phyloP scores from a whole-genome alignment of 176 grass and related monocot genomes.

The Avena atlantica region DNA sequence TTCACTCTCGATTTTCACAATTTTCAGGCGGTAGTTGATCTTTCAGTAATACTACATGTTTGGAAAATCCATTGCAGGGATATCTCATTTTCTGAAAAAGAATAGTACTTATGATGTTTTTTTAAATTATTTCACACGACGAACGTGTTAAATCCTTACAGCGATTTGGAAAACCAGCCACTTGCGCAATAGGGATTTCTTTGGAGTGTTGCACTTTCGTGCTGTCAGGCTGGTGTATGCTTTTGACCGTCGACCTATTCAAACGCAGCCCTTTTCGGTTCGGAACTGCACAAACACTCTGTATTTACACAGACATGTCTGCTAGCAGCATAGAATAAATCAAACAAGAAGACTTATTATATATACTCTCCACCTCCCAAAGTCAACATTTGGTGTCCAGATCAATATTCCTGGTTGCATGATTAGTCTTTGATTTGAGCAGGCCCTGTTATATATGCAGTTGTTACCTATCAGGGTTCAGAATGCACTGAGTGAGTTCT shows the following conservation, averaged over 20 bases:
- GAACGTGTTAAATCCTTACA: background rate
- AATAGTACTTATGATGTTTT: no score
- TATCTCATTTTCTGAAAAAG: no score
- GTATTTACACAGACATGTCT: background rate
- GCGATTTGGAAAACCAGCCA: background rate
- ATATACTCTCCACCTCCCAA: background rate
- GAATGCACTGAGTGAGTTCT: background rate
- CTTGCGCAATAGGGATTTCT: background rate
- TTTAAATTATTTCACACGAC: no score
- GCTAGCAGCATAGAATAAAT: background rate
- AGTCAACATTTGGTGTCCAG: conserved; percentile 7
- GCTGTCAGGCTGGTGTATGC: background rate
- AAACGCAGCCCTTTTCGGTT: background rate
- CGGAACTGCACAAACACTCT: background rate
- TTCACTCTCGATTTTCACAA: background rate
- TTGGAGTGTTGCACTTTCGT: conserved; percentile 10
- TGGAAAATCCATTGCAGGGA: no score
- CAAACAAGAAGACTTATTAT: background rate
- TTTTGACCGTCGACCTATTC: conserved; percentile 8
- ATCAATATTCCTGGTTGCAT: background rate
- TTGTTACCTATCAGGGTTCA: background rate
- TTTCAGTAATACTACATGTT: no score
- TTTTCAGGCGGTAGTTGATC: no score
- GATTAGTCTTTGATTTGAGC: background rate
- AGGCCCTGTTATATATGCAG: background rate